phyloP scores from a whole-genome alignment of 2,329 filamentous ascomycete genomes.

The Paecilomyces sp. region DNA sequence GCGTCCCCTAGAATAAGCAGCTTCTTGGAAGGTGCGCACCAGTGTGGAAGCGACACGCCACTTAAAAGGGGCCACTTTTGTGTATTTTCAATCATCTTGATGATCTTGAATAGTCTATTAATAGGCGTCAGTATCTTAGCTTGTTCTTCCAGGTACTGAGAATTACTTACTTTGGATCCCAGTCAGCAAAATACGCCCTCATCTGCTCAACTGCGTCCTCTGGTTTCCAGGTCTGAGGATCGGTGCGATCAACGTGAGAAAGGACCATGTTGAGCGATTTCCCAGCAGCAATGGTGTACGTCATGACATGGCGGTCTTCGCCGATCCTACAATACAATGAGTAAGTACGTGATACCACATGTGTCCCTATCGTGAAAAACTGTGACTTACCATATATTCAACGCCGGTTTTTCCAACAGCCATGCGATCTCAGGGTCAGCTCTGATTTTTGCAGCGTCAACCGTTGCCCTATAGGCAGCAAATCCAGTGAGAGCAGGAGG shows the following conservation, averaged over 20 bases:
- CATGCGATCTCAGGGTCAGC: conserved; percentile 8
- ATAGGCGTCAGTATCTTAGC: neutral
- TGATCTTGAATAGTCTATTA: neutral
- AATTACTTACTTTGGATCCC: neutral
- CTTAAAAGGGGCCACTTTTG: neutral
- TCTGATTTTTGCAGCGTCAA: conserved; percentile 10
- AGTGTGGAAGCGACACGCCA: neutral
- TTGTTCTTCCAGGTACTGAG: neutral
- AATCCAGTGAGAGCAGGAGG: conserved; percentile 4
- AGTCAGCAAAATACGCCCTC: conserved; percentile 23
- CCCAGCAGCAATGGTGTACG: conserved; percentile 27
- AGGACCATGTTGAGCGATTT: conserved; percentile 38
- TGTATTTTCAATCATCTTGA: neutral
- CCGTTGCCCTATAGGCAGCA: conserved; percentile 11
- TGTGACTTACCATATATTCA: neutral
- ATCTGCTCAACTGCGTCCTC: conserved; percentile 17
- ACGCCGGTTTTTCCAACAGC: conserved; percentile 2
- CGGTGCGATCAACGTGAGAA: conserved; percentile 19
- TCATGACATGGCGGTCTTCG: conserved; percentile 25
- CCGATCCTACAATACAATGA: neutral
- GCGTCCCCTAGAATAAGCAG: neutral
- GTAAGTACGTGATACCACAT: neutral
- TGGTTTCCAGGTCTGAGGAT: conserved; percentile 15
- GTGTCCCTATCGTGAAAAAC: neutral
- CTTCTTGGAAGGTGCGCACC: neutral